Conservation (phyloP, 2,329 filamentous ascomycete genomes). For the Teratosphaeria zuluensis region DNA sequence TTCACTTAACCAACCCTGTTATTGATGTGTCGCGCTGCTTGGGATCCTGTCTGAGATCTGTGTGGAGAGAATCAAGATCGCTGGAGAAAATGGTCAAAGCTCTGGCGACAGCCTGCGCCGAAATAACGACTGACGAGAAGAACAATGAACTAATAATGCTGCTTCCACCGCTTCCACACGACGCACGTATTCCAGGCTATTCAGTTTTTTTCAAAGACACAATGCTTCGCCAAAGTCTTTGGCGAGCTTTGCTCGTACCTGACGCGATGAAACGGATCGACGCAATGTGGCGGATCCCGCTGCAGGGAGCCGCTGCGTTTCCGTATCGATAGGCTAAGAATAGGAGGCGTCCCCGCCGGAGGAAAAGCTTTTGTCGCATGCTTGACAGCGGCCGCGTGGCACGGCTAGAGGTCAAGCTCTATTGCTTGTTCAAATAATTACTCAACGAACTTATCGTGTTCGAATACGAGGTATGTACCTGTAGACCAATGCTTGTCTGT, state of each 20-base stretch:
- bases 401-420: too few relatives aligned
- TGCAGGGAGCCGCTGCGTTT: not conserved
- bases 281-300: not conserved
- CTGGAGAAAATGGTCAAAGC: not conserved
- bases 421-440: too few relatives aligned
- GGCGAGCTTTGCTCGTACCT: not conserved
- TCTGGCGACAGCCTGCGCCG: not conserved
- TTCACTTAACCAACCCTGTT: not conserved
- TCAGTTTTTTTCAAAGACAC: not conserved
- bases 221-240: not conserved
- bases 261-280: not conserved
- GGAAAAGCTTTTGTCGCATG: not conserved
- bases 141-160: not conserved
- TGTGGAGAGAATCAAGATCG: not conserved
- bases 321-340: not conserved
- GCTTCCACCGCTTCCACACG: not conserved
- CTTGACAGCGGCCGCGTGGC: not conserved
- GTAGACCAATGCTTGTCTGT: too few relatives aligned
- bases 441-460: too few relatives aligned
- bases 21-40: not conserved
- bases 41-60: not conserved
- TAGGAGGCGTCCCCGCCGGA: not conserved
- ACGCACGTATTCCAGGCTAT: not conserved
- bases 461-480: too few relatives aligned
- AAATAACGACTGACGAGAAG: not conserved